Percentiles rank a stretch among this genome's conserved stretches.
phyloP scores from a whole-genome alignment of 179 eudicot genomes.

The Drosera spatulata region DNA sequence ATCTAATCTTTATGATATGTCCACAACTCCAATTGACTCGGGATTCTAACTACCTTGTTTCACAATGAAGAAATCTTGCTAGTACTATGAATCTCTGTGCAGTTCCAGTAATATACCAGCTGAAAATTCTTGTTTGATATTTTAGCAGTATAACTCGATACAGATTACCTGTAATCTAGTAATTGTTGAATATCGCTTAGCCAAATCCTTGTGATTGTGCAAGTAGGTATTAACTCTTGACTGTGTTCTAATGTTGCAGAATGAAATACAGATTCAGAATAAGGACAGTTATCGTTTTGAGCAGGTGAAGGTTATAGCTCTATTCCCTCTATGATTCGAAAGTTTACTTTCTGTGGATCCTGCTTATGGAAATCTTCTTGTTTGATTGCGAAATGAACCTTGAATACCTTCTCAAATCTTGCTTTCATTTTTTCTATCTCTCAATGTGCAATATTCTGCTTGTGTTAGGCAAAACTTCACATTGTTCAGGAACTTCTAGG shows the following conservation, averaged over 20 bases:
- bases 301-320: slow-evolving; percentile 42
- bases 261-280: slow-evolving; percentile 77
- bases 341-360: background rate
- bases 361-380: background rate
- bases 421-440: no score
- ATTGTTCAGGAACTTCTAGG: slow-evolving; percentile 94
- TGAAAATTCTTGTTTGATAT: background rate
- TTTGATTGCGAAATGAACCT: no score
- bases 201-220: background rate
- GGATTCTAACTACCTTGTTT: no score
- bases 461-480: slow-evolving; percentile 80
- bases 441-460: background rate
- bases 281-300: slow-evolving; percentile 79
- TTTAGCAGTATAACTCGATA: background rate
- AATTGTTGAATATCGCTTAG: background rate
- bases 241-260: slow-evolving; percentile 37
- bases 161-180: background rate
- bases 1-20: no score
- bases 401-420: no score
- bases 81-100: background rate
- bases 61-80: no score
- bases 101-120: background rate
- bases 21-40: no score
- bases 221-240: no score
- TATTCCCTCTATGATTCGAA: no score